Percentiles rank a stretch among this genome's conserved stretches.
These are phyloP conservation scores for Cyclocybe aegerita DNA, from an alignment of 768 basidiomycete species.

Conservation along the genomic window DNA sequence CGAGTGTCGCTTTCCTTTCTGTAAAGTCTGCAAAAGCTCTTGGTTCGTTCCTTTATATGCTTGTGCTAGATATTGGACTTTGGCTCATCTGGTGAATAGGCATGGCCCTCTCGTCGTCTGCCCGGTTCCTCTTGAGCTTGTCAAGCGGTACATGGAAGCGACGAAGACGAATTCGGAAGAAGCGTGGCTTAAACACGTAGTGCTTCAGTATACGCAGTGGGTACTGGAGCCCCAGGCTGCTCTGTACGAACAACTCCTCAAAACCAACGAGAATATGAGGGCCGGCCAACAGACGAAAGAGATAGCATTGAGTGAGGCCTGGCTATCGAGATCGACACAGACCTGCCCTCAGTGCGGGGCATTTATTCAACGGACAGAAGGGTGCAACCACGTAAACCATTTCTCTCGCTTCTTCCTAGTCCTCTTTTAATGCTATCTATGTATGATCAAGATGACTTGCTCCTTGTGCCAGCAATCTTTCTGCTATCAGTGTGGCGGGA, in stretches of 20 bases:
- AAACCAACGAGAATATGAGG: neutral
- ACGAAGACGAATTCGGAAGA: neutral
- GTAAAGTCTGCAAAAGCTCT: conserved; percentile 4
- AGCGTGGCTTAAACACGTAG: neutral
- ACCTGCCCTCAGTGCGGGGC: conserved; percentile 5
- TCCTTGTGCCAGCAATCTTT: too few relatives aligned
- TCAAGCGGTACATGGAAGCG: conserved; percentile 3
- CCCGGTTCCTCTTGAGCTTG: neutral
- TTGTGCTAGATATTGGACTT: neutral
- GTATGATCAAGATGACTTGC: too few relatives aligned
- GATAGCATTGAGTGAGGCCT: neutral
- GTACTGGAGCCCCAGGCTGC: neutral
- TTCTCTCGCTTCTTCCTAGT: neutral
- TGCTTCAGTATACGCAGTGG: neutral
- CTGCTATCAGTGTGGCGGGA: too few relatives aligned
- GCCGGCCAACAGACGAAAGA: neutral
- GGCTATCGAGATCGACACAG: conserved; percentile 3
- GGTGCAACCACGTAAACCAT: conserved; percentile 3
- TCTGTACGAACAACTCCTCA: neutral
- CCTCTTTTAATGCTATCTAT: too few relatives aligned
- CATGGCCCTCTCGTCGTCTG: conserved; percentile 1
- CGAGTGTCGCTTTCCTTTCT: conserved; percentile 5
- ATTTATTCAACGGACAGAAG: conserved; percentile 1
- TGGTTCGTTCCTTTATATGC: neutral
- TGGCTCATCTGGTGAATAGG: neutral